A percentile compares a stretch with the other conserved stretches of the same genome.
These are phyloP conservation scores for Elaeagnus macrophylla DNA, from an alignment of 306 rosid genomes.

Conservation along the genomic window DNA sequence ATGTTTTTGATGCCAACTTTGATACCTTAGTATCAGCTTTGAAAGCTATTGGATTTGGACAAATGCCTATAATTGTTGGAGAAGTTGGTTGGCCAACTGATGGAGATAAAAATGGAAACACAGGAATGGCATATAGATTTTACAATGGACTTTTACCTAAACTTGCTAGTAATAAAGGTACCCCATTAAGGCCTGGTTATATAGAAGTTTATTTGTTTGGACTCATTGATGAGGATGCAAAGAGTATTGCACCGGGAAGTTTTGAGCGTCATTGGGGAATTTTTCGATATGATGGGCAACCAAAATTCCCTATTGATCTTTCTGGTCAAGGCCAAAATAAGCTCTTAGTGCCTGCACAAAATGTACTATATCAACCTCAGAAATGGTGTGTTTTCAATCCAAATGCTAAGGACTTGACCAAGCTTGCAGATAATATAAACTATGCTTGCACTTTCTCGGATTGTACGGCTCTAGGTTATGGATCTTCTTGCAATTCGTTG, in stretches of 20 bases:
- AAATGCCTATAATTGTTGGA: slow-evolving; percentile 72
- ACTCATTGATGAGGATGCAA: slow-evolving; percentile 75
- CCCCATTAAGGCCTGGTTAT: slow-evolving; percentile 65
- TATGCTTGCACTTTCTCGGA: slow-evolving; percentile 73
- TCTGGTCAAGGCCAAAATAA: slow-evolving; percentile 76
- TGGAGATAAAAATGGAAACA: slow-evolving; percentile 86
- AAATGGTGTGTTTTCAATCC: slow-evolving; percentile 85
- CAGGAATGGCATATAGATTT: slow-evolving; percentile 63
- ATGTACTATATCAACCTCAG: slow-evolving; percentile 53
- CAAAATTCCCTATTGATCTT: slow-evolving; percentile 61
- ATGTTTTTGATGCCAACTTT: slow-evolving; percentile 88
- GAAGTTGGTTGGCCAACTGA: slow-evolving; percentile 99
- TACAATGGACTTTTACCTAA: slow-evolving; percentile 69
- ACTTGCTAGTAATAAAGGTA: slow-evolving; percentile 67
- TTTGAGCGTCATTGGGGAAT: slow-evolving; percentile 98
- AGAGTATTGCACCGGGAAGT: slow-evolving; percentile 79
- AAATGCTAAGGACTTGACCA: slow-evolving; percentile 67
- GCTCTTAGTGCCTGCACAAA: slow-evolving; percentile 46
- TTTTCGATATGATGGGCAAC: slow-evolving; percentile 80
- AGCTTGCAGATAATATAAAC: slow-evolving; percentile 64
- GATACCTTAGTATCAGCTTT: slow-evolving; percentile 84
- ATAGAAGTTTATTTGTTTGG: slow-evolving; percentile 87
- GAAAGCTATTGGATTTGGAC: slow-evolving; percentile 51
- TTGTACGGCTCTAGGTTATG: slow-evolving; percentile 86
- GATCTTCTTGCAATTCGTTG: slow-evolving; percentile 77